Conservation (phyloP, 2,329 filamentous ascomycete species). For the Lachnellula hyalina region DNA sequence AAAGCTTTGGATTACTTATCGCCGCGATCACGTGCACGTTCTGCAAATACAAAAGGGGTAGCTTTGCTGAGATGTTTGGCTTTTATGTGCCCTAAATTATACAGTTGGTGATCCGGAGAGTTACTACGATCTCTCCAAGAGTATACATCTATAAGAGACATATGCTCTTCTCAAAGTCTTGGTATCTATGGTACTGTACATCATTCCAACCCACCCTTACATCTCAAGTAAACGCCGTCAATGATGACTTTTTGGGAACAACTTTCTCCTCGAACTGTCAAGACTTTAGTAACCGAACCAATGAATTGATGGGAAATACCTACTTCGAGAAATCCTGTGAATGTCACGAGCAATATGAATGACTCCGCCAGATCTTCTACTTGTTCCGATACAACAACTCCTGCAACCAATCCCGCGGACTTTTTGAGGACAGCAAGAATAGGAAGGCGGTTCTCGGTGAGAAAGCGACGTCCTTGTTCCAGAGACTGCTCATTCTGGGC, state of each 20-base stretch:
- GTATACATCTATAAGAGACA: background rate
- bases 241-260: slow-evolving; percentile 18
- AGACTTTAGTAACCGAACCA: background rate
- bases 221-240: slow-evolving; percentile 24
- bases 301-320: slow-evolving; percentile 29
- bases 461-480: slow-evolving; percentile 71
- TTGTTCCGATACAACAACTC: slow-evolving; percentile 43
- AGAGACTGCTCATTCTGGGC: slow-evolving; percentile 70
- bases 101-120: background rate
- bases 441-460: slow-evolving; percentile 75
- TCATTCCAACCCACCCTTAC: background rate
- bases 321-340: slow-evolving; percentile 84
- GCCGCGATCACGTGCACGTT: background rate
- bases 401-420: slow-evolving; percentile 68
- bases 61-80: no score
- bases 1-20: background rate
- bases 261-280: slow-evolving; percentile 37
- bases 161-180: background rate
- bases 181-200: background rate
- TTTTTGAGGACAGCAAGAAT: slow-evolving; percentile 89
- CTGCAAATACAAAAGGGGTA: no score
- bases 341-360: slow-evolving; percentile 74
- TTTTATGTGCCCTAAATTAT: background rate
- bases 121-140: background rate
- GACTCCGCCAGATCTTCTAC: slow-evolving; percentile 77